Evolutionary conservation across 1,284 basidiomycete genomes (phyloP).

Genomic region (Pseudozyma thailandica): DNA sequence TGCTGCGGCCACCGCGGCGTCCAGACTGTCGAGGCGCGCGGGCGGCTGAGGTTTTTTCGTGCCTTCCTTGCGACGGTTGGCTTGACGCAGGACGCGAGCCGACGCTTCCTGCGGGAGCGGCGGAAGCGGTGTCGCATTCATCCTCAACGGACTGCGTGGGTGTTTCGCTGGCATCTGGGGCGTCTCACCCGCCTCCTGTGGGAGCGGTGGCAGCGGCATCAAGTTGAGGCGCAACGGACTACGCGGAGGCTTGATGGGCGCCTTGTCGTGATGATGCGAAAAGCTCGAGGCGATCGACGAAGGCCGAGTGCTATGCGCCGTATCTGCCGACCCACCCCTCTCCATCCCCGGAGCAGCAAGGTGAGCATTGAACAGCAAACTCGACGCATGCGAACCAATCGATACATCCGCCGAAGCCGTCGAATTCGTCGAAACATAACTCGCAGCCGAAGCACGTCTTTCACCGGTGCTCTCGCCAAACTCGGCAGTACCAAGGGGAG

Average conservation of each 20-base stretch:
- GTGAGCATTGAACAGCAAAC: conserved; percentile 35
- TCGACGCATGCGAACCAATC: conserved; percentile 30
- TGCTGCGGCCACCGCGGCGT: conserved; percentile 29
- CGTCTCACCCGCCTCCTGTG: conserved; percentile 14
- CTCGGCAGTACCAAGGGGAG: neutral
- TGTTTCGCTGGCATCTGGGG: conserved; percentile 14
- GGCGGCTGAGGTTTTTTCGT: conserved; percentile 20
- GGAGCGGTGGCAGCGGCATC: conserved; percentile 11
- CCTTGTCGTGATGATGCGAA: conserved; percentile 3
- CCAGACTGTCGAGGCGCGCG: conserved; percentile 29
- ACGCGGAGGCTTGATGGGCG: conserved; percentile 20
- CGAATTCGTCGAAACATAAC: conserved; percentile 34
- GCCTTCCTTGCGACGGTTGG: conserved; percentile 25
- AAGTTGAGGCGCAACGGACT: conserved; percentile 24
- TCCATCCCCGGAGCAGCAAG: conserved; percentile 22
- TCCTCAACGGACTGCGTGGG: conserved; percentile 17
- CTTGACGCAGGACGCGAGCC: conserved; percentile 16
- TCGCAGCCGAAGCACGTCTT: conserved; percentile 27
- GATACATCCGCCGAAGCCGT: conserved; percentile 30
- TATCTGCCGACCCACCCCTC: conserved; percentile 18
- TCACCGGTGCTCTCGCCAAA: neutral
- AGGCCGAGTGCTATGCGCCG: conserved; percentile 22
- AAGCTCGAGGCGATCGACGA: conserved; percentile 44
- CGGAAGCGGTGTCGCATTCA: conserved; percentile 31
- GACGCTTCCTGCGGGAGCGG: conserved; percentile 22